Evolutionary conservation across 176 grass and related monocot species (phyloP).

Genomic region (Triticum timopheevii): DNA sequence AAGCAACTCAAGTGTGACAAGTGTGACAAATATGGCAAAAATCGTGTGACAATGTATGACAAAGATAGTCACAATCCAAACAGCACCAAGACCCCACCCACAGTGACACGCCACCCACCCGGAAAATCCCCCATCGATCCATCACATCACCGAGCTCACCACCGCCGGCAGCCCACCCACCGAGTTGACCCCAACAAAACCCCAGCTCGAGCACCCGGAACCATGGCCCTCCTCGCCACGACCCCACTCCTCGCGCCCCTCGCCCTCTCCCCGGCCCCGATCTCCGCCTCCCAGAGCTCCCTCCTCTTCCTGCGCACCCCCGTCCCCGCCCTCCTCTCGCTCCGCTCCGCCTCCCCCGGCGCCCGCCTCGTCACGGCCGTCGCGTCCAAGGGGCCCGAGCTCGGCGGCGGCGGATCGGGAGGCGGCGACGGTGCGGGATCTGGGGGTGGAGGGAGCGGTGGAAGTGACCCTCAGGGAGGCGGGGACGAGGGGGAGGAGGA

Average conservation of each 20-base stretch:
- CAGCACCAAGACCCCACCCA: not conserved
- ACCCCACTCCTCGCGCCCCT: conserved; percentile 41
- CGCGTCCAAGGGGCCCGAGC: conserved; percentile 26
- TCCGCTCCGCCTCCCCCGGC: conserved; percentile 17
- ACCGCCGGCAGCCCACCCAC: not conserved
- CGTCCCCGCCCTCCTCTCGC: not conserved
- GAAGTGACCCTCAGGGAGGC: not conserved
- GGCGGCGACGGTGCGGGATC: conserved; percentile 19
- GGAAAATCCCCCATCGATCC: not conserved
- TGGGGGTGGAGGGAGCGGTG: conserved; percentile 11
- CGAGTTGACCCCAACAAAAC: not conserved
- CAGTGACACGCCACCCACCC: not conserved
- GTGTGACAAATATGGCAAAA: no score
- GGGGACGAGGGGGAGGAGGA: conserved; percentile 44
- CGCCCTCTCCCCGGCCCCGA: not conserved
- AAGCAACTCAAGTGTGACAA: no score
- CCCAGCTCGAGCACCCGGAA: not conserved
- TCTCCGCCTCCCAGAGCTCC: conserved; percentile 33
- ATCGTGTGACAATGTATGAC: no score
- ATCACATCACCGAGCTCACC: not conserved
- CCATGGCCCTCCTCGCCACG: conserved; percentile 46
- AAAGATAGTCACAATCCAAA: no score
- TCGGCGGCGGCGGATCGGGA: conserved; percentile 37
- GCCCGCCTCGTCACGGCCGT: conserved; percentile 35
- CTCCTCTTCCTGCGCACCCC: conserved; percentile 1